A percentile compares a stretch with the other conserved stretches of the same genome.
Evolutionary conservation across 495 filamentous ascomycete genomes (phyloP).

Genomic region (Penicillium bialowiezense): DNA sequence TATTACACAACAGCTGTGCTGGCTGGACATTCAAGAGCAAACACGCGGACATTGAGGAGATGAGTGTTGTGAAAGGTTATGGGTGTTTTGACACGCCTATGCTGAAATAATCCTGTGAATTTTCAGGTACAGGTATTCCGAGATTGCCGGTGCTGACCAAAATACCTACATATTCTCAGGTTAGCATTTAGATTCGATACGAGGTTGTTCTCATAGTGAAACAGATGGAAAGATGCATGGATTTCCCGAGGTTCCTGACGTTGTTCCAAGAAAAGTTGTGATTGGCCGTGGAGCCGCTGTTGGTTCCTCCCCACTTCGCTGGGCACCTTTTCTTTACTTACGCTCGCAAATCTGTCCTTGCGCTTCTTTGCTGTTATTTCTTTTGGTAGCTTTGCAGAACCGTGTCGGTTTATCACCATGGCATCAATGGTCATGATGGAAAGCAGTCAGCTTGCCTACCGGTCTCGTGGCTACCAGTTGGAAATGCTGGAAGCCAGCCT

Average conservation of each 20-base stretch:
- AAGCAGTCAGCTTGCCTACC: conserved; percentile 17
- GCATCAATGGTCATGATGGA: not conserved
- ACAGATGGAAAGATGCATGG: too few species aligned
- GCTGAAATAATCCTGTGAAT: conserved; percentile 32
- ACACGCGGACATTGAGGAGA: conserved; percentile 74
- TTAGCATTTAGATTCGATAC: too few species aligned
- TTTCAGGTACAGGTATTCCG: too few species aligned
- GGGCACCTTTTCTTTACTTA: too few species aligned
- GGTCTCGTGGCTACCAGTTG: conserved; percentile 72
- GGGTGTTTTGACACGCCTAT: conserved; percentile 77
- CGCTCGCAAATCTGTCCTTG: too few species aligned
- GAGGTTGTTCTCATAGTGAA: too few species aligned
- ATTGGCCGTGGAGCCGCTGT: too few species aligned
- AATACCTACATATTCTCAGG: too few species aligned
- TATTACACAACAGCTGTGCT: conserved; percentile 64
- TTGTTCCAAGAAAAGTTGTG: too few species aligned
- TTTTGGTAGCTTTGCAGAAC: not conserved
- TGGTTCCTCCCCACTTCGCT: too few species aligned
- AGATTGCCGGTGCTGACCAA: too few species aligned
- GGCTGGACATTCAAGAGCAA: conserved; percentile 85
- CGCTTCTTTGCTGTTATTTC: not conserved
- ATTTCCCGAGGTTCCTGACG: too few species aligned
- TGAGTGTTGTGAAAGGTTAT: conserved; percentile 84
- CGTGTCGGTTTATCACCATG: not conserved
- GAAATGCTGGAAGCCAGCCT: conserved; percentile 90